A percentile compares a stretch with the other conserved stretches of the same genome.
phyloP scores from a whole-genome alignment of 257 asterid genomes.

The Salvia splendens region DNA sequence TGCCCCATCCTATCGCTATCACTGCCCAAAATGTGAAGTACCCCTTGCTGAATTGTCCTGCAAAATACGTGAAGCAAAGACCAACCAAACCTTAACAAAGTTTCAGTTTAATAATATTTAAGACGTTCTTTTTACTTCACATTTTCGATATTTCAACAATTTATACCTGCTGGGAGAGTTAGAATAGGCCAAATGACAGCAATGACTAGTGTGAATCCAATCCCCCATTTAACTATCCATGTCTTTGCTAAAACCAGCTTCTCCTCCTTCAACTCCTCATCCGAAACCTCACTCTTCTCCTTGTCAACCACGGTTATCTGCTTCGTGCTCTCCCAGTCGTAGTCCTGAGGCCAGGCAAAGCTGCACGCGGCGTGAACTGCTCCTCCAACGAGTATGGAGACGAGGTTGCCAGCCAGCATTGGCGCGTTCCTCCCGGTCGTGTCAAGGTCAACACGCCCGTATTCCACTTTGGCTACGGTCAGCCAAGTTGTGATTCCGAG shows the following conservation, averaged over 20 bases:
- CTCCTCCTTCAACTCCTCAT: constrained; percentile 70
- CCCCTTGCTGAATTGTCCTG: constrained; percentile 78
- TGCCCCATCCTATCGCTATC: constrained; percentile 87
- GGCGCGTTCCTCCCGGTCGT: constrained; percentile 93
- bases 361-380: constrained; percentile 73
- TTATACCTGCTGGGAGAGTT: constrained; percentile 79
- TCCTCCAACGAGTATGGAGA: constrained; percentile 81
- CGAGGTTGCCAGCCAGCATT: constrained; percentile 88
- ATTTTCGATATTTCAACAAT: no score
- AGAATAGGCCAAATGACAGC: constrained; percentile 80
- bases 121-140: no score
- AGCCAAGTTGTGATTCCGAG: constrained; percentile 87
- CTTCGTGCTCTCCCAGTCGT: constrained; percentile 82
- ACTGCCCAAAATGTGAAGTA: constrained; percentile 95
- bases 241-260: constrained; percentile 60
- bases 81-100: no score
- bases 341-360: constrained; percentile 69
- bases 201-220: constrained; percentile 72
- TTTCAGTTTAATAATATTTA: no score
- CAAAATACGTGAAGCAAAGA: constrained; percentile 13
- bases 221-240: constrained; percentile 90
- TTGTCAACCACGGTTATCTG: constrained; percentile 81
- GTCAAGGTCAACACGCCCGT: constrained; percentile 79
- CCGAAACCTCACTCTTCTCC: constrained; percentile 56
- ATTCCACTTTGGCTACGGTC: constrained; percentile 64